phyloP scores from a whole-genome alignment of 2,329 filamentous ascomycete species.

The Didymella pinodella region DNA sequence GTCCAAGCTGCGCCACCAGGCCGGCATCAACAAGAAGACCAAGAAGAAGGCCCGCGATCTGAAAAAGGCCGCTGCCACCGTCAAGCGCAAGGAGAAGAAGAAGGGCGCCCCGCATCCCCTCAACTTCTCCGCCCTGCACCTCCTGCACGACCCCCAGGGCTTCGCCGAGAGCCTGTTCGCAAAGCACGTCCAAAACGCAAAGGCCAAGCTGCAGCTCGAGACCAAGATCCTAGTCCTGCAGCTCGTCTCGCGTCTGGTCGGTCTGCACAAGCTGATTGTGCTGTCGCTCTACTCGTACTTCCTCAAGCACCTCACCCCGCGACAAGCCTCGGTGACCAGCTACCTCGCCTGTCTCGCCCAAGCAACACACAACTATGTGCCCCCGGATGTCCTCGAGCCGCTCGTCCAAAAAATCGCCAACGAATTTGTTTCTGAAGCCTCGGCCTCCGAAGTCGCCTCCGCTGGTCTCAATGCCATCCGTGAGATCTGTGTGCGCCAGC shows the following conservation, averaged over 20 bases:
- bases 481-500: conserved; percentile 91
- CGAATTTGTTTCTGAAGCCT: conserved; percentile 95
- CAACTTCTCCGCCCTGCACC: conserved; percentile 95
- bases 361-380: conserved; percentile 87
- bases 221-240: conserved; percentile 90
- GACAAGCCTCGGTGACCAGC: conserved; percentile 88
- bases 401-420: conserved; percentile 95
- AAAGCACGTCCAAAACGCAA: conserved; percentile 88
- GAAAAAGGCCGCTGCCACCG: conserved; percentile 79
- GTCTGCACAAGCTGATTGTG: conserved; percentile 89
- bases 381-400: conserved; percentile 90
- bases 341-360: conserved; percentile 93
- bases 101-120: conserved; percentile 86
- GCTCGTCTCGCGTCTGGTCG: conserved; percentile 87
- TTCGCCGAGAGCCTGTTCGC: conserved; percentile 90
- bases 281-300: conserved; percentile 96
- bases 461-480: conserved; percentile 94
- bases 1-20: conserved; percentile 81
- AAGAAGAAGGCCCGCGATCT: conserved; percentile 84
- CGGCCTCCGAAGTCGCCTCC: conserved; percentile 87
- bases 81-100: conserved; percentile 82
- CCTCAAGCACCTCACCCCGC: conserved; percentile 84
- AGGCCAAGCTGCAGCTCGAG: conserved; percentile 84
- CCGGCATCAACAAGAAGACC: conserved; percentile 94
- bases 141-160: conserved; percentile 91